A percentile compares a stretch with the other conserved stretches of the same genome.
Evolutionary conservation across 805 yeast genomes (phyloP).

Genomic region (Clavispora vitiphila): DNA sequence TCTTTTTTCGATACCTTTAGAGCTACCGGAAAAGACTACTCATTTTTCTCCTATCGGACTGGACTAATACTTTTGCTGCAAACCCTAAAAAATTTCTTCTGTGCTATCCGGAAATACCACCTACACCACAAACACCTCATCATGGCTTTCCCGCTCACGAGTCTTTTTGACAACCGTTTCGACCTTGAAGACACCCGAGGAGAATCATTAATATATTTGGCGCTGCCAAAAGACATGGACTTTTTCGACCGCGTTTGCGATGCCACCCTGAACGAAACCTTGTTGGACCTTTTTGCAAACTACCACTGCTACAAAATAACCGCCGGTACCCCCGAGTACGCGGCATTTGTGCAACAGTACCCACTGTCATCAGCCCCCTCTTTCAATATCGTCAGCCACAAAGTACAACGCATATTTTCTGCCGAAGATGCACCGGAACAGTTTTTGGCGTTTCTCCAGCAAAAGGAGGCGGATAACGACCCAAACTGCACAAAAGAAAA

Average conservation of each 20-base stretch:
- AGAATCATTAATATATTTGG: not conserved
- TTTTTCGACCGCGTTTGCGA: not conserved
- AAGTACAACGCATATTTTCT: not conserved
- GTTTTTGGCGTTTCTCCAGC: not conserved
- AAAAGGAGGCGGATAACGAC: not conserved
- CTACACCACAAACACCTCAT: not conserved
- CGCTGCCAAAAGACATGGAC: not conserved
- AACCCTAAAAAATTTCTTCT: too few relatives aligned
- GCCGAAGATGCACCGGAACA: not conserved
- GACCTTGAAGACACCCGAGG: not conserved
- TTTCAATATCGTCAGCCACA: constrained; percentile 41
- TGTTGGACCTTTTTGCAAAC: not conserved
- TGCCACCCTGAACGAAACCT: not conserved
- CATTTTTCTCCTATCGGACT: too few relatives aligned
- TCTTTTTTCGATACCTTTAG: too few relatives aligned
- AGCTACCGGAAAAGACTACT: too few relatives aligned
- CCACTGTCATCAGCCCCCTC: constrained; percentile 50
- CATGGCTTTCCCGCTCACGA: not conserved
- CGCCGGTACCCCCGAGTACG: constrained; percentile 17
- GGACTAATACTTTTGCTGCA: too few relatives aligned
- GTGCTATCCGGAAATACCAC: too few relatives aligned
- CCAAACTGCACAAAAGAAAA: not conserved
- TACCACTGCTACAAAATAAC: constrained; percentile 17
- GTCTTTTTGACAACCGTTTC: not conserved
- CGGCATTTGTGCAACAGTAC: constrained; percentile 49